Evolutionary conservation across 352 stramenopile genomes (phyloP).

Genomic region (Pythium plurisporium): DNA sequence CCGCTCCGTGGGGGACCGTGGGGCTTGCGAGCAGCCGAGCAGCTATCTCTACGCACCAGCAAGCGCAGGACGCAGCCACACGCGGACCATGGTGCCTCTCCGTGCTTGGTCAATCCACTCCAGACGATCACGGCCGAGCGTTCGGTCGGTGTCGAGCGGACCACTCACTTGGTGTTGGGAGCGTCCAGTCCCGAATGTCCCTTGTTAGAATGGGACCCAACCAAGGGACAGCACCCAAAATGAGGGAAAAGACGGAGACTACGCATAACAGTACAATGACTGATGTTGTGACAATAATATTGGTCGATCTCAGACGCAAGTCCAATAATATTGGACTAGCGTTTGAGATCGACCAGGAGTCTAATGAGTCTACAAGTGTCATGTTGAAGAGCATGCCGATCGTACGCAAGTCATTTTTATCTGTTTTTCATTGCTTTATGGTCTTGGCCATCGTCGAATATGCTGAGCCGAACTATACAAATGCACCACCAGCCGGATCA

Average conservation of each 20-base stretch:
- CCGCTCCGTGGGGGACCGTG: too few relatives aligned
- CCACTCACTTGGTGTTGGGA: slow-evolving; percentile 25
- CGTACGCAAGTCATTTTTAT: slow-evolving; percentile 5
- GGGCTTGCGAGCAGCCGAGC: too few relatives aligned
- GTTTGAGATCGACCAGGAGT: too few relatives aligned
- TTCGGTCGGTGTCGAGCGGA: slow-evolving; percentile 19
- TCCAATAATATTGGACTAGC: too few relatives aligned
- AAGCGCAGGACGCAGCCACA: slow-evolving; percentile 62
- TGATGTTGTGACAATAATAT: too few relatives aligned
- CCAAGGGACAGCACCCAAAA: too few relatives aligned
- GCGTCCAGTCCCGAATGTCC: slow-evolving; percentile 22
- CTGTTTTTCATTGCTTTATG: slow-evolving; percentile 20
- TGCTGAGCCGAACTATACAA: slow-evolving; percentile 31
- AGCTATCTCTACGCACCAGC: slow-evolving; percentile 28
- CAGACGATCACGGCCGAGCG: slow-evolving; percentile 24
- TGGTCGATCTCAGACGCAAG: too few relatives aligned
- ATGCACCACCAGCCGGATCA: slow-evolving; percentile 23
- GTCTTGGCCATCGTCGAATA: slow-evolving; percentile 23
- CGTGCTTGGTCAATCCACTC: slow-evolving; percentile 16
- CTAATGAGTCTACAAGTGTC: too few relatives aligned
- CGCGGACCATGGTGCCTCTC: slow-evolving; percentile 57
- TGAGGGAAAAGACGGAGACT: too few relatives aligned
- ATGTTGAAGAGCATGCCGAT: too few relatives aligned
- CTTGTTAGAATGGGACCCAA: slow-evolving; percentile 10
- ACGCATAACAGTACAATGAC: background rate